Percentiles rank a stretch among this genome's conserved stretches.
Conservation (phyloP, 805 yeast species). For the Myxozyma geophila region DNA sequence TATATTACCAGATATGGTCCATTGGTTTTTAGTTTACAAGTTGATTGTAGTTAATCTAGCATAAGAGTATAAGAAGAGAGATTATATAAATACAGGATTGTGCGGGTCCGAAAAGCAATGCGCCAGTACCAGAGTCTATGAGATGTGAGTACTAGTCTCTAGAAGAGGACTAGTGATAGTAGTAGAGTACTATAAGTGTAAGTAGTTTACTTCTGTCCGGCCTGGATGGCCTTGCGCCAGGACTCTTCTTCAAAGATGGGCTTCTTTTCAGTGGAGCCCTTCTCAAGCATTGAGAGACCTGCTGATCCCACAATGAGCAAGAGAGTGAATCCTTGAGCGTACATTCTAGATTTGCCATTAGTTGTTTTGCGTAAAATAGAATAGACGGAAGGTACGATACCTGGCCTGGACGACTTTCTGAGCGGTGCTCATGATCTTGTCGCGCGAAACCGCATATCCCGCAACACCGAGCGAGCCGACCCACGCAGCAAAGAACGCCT, state of each 20-base stretch:
- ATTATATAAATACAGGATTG: too few relatives aligned
- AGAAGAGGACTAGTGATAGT: too few relatives aligned
- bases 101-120: too few relatives aligned
- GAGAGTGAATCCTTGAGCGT: conserved; percentile 84
- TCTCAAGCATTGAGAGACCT: conserved; percentile 44
- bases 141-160: too few relatives aligned
- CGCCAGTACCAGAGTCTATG: too few relatives aligned
- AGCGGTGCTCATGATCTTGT: conserved; percentile 71
- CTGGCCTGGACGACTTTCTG: conserved; percentile 83
- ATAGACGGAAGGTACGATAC: conserved; percentile 6
- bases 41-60: too few relatives aligned
- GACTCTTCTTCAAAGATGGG: background rate
- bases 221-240: conserved; percentile 3
- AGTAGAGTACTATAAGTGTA: too few relatives aligned
- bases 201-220: too few relatives aligned
- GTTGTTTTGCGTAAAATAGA: background rate
- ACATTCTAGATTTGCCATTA: conserved; percentile 58
- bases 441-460: conserved; percentile 73
- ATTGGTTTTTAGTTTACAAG: too few relatives aligned
- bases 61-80: too few relatives aligned
- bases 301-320: conserved; percentile 71
- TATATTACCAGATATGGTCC: too few relatives aligned
- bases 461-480: conserved; percentile 80
- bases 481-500: conserved; percentile 72
- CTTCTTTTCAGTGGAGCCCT: conserved; percentile 47